Evolutionary conservation across 306 rosid species (phyloP).

Genomic region (Alnus rubra): DNA sequence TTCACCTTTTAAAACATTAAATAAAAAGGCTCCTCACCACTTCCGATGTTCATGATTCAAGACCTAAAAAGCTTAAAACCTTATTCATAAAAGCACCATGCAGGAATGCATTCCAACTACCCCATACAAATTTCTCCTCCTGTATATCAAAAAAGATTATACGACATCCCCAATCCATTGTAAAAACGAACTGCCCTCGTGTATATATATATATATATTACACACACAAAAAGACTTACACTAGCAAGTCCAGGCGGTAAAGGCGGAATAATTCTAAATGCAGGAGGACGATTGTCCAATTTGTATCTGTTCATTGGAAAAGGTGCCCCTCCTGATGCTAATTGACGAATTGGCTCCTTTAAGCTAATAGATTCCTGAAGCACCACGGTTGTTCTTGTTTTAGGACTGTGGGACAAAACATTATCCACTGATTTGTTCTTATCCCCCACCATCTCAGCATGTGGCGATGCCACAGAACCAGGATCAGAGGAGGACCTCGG

Average conservation of each 20-base stretch:
- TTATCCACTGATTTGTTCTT: conserved; percentile 47
- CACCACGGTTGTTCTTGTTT: conserved; percentile 44
- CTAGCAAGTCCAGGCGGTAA: conserved; percentile 73
- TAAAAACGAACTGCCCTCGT: neutral
- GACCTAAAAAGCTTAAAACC: neutral
- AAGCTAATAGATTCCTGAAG: conserved; percentile 53
- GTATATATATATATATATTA: neutral
- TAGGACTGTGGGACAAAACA: conserved; percentile 52
- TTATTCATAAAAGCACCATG: neutral
- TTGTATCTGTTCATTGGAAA: conserved; percentile 61
- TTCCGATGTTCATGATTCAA: neutral
- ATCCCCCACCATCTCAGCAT: conserved; percentile 48
- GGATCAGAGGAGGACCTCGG: conserved; percentile 54
- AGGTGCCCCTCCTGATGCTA: conserved; percentile 43
- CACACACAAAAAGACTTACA: conserved; percentile 50
- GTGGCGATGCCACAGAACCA: conserved; percentile 43
- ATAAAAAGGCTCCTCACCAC: neutral
- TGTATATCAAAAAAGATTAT: neutral
- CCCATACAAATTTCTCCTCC: neutral
- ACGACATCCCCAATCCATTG: neutral
- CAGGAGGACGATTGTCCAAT: conserved; percentile 76
- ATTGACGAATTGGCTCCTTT: conserved; percentile 59
- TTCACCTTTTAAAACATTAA: neutral
- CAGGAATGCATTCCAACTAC: conserved; percentile 1
- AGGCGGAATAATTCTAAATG: conserved; percentile 76